Evolutionary conservation across 2,329 filamentous ascomycete genomes (phyloP).

Genomic region (Neurospora sp.): DNA sequence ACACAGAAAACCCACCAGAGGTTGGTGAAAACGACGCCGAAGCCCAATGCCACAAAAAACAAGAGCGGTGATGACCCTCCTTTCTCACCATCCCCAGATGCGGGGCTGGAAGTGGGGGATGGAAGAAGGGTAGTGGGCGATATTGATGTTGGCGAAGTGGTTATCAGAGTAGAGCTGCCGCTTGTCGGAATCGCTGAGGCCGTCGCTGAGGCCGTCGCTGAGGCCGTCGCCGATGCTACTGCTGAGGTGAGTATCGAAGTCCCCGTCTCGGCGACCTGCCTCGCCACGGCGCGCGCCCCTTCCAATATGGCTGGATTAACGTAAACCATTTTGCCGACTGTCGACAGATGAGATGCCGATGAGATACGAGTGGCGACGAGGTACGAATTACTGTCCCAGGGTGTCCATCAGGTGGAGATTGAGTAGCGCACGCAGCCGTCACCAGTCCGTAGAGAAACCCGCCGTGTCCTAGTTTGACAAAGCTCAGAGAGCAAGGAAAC

Average conservation of each 20-base stretch:
- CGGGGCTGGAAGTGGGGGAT: conserved; percentile 4
- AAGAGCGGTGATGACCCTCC: conserved; percentile 53
- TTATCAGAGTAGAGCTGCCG: not conserved
- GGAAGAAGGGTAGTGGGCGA: conserved; percentile 1
- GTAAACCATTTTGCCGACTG: conserved; percentile 17
- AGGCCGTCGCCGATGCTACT: not conserved
- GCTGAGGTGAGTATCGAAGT: not conserved
- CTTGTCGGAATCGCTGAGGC: not conserved
- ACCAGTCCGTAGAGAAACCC: not conserved
- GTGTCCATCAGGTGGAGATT: conserved; percentile 15
- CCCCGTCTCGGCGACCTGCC: conserved; percentile 15
- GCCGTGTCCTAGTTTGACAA: not conserved
- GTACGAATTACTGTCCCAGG: conserved; percentile 10
- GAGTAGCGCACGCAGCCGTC: conserved; percentile 7
- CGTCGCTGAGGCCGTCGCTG: not conserved
- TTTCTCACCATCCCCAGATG: conserved; percentile 7
- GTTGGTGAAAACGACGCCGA: conserved; percentile 97
- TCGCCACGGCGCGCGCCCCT: conserved; percentile 17
- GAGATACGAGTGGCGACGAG: conserved; percentile 10
- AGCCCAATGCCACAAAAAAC: conserved; percentile 92
- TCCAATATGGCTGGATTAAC: conserved; percentile 18
- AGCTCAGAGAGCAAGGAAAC: not conserved
- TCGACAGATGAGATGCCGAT: conserved; percentile 2
- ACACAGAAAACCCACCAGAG: conserved; percentile 62
- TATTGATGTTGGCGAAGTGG: not conserved